Base-by-base conservation (phyloP, 1,139 yeast genomes). In the Candida tropicalis region DNA sequence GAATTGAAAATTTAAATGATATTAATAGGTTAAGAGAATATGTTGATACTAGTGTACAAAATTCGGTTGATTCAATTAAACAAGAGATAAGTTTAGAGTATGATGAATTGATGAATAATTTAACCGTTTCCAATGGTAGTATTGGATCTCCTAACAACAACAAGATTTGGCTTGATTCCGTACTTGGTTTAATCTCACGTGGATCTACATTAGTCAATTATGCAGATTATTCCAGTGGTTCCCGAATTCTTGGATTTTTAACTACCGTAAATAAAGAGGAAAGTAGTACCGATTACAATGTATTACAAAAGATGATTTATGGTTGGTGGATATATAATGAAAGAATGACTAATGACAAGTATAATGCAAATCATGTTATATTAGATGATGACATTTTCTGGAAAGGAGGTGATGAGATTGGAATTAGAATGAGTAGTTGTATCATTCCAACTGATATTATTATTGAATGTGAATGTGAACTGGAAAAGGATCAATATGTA, bases 321-420 rank as follows among this genome's bases (percentile, higher is more conserved):
- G 77, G 77, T 0, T 72, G 77, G 77, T 70, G 63, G 47, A 74
- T 70, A 49, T 69, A 62, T 47, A 48, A 68, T 8, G 50, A 45
- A 20, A 17, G 22, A 52, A 59, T 23, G 54, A 56, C 10, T 12
- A 48, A 52, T 8, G 47, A 58, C 29, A 63, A 64, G 44, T 64
- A 49, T 43, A 70, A 73, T 51, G 78, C 78, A 12, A 72, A 72
- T 50, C 70, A 67, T 48, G 59, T 63, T 2, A 54, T 73, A 24
- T 45, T 68, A 11, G 75, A 71, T 43, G 68, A 69, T 15, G 72
- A 64, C 0, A 49, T 53, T 9, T 45, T 45, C 31, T 73, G 77
- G 78, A 53, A 58, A 33, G 69, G 77, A 49, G 59, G 56, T 8
- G 46, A 63, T 68, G 56, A 70, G 2, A 45, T 71, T 15, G 79